Evolutionary conservation across 2,329 filamentous ascomycete genomes (phyloP), one percentile per base, ranked within the genome.

Genomic region (Alternaria sp.): DNA sequence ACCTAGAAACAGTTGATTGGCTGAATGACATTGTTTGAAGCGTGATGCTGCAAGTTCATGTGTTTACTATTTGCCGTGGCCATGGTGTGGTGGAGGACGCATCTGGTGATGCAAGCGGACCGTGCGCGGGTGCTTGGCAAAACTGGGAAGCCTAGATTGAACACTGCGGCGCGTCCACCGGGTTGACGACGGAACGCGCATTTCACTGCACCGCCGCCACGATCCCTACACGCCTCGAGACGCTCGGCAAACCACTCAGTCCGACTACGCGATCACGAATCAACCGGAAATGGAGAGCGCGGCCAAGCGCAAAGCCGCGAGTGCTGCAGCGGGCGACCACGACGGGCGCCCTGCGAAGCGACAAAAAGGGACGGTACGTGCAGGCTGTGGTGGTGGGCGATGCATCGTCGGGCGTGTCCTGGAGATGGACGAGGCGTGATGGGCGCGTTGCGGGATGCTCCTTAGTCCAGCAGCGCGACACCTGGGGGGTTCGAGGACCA

Each of bases 291-390:
- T 83, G 81, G 81, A 83, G 68, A 81, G 79, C 70, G 79, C 78
- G 66, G 76, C 81, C 68, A 90, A 89, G 83, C 85, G 87, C 78
- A 88, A 88, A 80, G 83, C 83, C 46, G 81, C 82, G 59, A 76
- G 77, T 71, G 79, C 80, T 66, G 81, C 81, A 68, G 82, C 81
- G 69, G 81, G 84, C 57, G 86, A 87, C 57, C 75, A 78, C 70
- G 85, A 85, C 67, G 82, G 83, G 70, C 86, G 85, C 75, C 83
- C 85, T 73, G 80, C 84, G 66, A 89, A 89, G 83, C 85, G 86
- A 76, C 83, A 85, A 79, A 88, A 86, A 80, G 72, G 86, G 63
- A 83, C 86, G 81, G 87, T 89, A 83, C 82, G 87, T 87, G 74
- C 72, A 75, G 62, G 28, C 49, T 59, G 60, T 61, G 55, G 63